Evolutionary conservation across 805 yeast genomes (phyloP), one percentile per base, ranked within the genome.

Genomic region (Lipomyces yamanashiensis): DNA sequence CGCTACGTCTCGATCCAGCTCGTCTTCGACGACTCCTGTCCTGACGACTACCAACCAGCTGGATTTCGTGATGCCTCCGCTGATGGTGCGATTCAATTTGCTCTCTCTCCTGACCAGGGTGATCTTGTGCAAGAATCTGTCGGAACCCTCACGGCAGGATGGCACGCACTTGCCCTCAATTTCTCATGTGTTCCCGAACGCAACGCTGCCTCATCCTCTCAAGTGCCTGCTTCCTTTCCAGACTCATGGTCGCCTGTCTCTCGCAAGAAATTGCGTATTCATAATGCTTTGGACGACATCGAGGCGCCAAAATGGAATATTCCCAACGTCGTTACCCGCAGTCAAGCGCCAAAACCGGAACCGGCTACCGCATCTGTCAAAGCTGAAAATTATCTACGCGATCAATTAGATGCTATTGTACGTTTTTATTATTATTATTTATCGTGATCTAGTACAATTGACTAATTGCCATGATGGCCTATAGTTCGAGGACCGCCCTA

Each of bases 1-100:
- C 79, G 84, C 59, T 82, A 68, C 57, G 69, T 85, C 44, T 76
- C 82, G 0, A 78, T 85, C 79, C 77, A 84, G 62, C 72, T 85
- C 55, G 57, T 82, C 63, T 84, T 80, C 67, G 84, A 82, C 63
- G 83, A 83, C 2, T 61, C 54, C 2, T 79, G 84, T 43, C 85
- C 87, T 1, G 55, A 59, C 0, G 73, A 77, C 40, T 85, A 82
- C 67, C 86, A 84, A 68, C 86, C 87, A 0, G 74, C 76, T 2
- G 76, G 80, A 33, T 80, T 81, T 63, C 79, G 75, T 67, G 84
- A 83, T 63, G 82, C 84, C 1, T 39, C 68, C 8, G 59, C 49
- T 37, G 65, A 66, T 12, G 2, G n/a, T 8, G 56, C 58, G n/a
- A 44, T 61, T 47, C 62, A 48, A 1, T 67, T 66, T 33, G 23